These are phyloP conservation scores for Colletotrichum cordylinicola DNA, from an alignment of 2,329 filamentous ascomycete species.

Conservation along the genomic window DNA sequence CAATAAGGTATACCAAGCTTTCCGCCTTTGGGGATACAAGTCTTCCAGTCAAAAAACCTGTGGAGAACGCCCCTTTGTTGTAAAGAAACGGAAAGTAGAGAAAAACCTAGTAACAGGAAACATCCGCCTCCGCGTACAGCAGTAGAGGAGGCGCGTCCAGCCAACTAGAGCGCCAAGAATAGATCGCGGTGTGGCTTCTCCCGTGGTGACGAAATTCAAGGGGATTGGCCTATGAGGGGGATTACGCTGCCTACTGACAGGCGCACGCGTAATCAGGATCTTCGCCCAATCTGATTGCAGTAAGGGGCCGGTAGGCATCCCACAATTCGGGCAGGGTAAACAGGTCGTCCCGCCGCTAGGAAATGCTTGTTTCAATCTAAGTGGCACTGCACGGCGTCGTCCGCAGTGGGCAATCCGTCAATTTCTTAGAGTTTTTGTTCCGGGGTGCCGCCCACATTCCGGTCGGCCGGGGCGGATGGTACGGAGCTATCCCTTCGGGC, in stretches of 20 bases:
- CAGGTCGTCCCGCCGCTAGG: background rate
- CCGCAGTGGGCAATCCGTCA: background rate
- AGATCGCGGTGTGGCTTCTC: background rate
- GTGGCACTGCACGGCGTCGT: background rate
- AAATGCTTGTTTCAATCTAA: background rate
- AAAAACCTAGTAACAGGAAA: background rate
- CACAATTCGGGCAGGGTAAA: background rate
- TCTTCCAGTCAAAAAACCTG: background rate
- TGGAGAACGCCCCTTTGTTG: background rate
- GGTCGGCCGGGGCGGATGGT: background rate
- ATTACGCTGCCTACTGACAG: background rate
- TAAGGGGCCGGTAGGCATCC: background rate
- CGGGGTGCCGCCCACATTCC: conserved; percentile 2
- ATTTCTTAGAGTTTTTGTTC: background rate
- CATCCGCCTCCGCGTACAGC: background rate
- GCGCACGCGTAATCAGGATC: background rate
- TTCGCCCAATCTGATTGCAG: background rate
- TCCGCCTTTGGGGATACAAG: background rate
- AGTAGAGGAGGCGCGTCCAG: background rate
- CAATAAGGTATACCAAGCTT: conserved; percentile 15
- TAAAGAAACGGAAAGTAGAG: background rate
- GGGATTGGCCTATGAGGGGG: background rate
- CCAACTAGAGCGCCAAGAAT: background rate
- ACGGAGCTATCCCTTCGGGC: background rate
- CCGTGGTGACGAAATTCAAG: background rate